Conservation (phyloP, 768 basidiomycete species). For the Tulasnella sp. region DNA sequence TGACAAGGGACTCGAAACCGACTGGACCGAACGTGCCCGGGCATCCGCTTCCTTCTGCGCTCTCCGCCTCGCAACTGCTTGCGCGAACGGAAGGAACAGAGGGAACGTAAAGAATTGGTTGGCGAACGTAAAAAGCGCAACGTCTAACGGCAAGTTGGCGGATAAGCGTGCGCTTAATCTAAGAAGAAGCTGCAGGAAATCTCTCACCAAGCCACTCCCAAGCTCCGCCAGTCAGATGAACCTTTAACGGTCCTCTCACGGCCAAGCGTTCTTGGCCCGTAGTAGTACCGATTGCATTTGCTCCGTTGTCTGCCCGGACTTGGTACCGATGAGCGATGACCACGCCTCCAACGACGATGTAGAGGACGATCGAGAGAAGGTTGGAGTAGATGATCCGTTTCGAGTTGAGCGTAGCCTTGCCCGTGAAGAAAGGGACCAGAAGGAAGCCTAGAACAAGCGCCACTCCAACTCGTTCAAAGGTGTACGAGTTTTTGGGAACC, state of each 20-base stretch:
- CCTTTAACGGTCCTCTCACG: background rate
- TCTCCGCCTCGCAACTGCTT: too few species aligned
- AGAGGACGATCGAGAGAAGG: background rate
- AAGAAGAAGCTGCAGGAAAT: background rate
- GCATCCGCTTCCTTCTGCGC: too few species aligned
- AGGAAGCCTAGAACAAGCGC: conserved; percentile 2
- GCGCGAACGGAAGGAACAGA: too few species aligned
- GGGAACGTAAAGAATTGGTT: too few species aligned
- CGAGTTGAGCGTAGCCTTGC: background rate
- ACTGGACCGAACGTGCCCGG: too few species aligned
- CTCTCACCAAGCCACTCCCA: conserved; percentile 20
- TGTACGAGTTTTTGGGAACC: conserved; percentile 23
- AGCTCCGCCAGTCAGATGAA: conserved; percentile 7
- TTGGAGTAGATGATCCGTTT: conserved; percentile 21
- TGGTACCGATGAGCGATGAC: conserved; percentile 15
- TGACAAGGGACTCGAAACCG: too few species aligned
- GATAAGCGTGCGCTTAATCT: background rate
- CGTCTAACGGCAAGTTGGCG: background rate
- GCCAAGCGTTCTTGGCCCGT: background rate
- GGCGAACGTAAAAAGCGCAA: background rate
- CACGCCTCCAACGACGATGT: background rate
- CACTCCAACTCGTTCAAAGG: conserved; percentile 17
- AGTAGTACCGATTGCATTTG: background rate
- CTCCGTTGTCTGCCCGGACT: background rate
- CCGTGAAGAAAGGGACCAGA: conserved; percentile 9